Base-by-base conservation (phyloP, 495 filamentous ascomycete genomes). In the Cryomyces antarcticus region DNA sequence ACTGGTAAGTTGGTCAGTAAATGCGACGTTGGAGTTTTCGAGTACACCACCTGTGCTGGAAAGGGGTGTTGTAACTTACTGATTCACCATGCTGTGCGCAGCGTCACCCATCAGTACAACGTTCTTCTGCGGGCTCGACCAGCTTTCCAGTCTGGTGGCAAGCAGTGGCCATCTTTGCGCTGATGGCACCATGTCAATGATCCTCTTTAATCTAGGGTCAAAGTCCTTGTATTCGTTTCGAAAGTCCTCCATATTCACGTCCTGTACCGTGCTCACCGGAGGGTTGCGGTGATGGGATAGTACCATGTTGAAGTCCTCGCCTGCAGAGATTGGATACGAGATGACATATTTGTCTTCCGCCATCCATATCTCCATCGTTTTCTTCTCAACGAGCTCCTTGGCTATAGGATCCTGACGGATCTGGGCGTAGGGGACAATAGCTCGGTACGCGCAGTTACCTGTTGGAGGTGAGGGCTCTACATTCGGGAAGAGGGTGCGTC, bases 261-360 rank as follows among this genome's bases (percentile, higher is more conserved):
- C 49, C 31, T 58, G 46, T 5, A 60, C 54, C 3, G 40, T 30
- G 33, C 42, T 41, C 29, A 66, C 62, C 13, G 46, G 49, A 1
- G 41, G 38, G 7, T 47, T 44, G 1, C 49, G 46, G 17, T 61
- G 62, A 52, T 72, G 68, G 1, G 60, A 64, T 6, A 72, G 56
- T 0, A 69, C 68, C 57, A 70, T 62, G 43, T 72, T 70, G 48
- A 69, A 68, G 5, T 58, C 49, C 37, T 57, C 62, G 3, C 65
- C 66, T 6, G 53, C 57, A 4, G 62, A 61, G 11, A 72, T 70
- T 4, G 62, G 64, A 45, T 71, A 72, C 5, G 62, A 61, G 51
- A 72, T 71, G 17, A 66, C 65, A 48, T 70, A 64, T 4, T 58
- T 41, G 7, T 52, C 42, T 27, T 63, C 55, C 4, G 50, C 46